Conservation (phyloP, 2,329 filamentous ascomycete genomes). For the Colletotrichum graminicola region DNA sequence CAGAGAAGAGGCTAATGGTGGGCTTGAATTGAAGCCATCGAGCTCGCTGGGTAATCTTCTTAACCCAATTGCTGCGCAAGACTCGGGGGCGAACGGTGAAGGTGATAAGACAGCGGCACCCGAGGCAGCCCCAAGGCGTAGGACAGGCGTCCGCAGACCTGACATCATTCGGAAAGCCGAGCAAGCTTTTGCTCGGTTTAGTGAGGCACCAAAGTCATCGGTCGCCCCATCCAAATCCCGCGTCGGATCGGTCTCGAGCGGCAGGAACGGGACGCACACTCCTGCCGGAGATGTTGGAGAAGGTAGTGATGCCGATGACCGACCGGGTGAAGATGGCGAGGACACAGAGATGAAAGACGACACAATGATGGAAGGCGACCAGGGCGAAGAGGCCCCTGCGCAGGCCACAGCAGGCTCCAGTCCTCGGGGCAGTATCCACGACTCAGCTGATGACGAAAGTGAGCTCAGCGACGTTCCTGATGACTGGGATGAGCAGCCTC, state of each 20-base stretch:
- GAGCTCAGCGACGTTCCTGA: slow-evolving; percentile 75
- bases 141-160: slow-evolving; percentile 63
- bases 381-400: slow-evolving; percentile 46
- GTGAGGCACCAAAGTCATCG: slow-evolving; percentile 62
- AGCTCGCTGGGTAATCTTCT: slow-evolving; percentile 58
- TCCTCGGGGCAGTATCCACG: slow-evolving; percentile 70
- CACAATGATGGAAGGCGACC: slow-evolving; percentile 40
- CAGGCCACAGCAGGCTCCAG: slow-evolving; percentile 56
- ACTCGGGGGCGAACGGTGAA: slow-evolving; percentile 57
- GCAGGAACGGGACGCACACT: slow-evolving; percentile 58
- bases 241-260: slow-evolving; percentile 64
- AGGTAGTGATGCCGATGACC: slow-evolving; percentile 55
- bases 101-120: slow-evolving; percentile 50
- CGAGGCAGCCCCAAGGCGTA: slow-evolving; percentile 57
- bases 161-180: slow-evolving; percentile 74
- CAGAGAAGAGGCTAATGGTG: slow-evolving; percentile 57
- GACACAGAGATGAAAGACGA: slow-evolving; percentile 45
- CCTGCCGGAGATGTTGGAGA: slow-evolving; percentile 50
- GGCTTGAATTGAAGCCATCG: slow-evolving; percentile 50
- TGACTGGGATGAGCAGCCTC: slow-evolving; percentile 69
- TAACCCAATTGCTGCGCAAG: slow-evolving; percentile 57
- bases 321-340: slow-evolving; percentile 39
- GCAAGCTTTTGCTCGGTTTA: slow-evolving; percentile 64
- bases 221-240: slow-evolving; percentile 57
- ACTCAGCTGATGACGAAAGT: slow-evolving; percentile 77